Conservation (phyloP, 805 yeast genomes). For the Schizosaccharomyces pombe region DNA sequence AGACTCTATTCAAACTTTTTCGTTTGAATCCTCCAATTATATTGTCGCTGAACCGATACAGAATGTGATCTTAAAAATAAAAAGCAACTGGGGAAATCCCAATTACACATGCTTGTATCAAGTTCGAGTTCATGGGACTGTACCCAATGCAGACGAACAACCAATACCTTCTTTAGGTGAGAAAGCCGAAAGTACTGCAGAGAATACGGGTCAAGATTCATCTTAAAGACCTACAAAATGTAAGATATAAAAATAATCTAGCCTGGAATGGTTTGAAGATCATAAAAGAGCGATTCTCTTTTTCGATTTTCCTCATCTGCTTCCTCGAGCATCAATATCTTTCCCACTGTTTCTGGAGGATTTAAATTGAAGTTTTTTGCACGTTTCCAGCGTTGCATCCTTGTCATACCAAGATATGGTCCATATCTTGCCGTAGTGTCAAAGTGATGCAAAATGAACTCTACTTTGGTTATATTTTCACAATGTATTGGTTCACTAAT, state of each 20-base stretch:
- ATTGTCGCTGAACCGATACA: too few species aligned
- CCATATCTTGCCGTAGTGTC: conserved; percentile 18
- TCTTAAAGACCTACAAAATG: too few species aligned
- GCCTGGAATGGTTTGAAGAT: neutral
- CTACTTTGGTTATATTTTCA: conserved; percentile 12
- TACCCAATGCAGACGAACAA: neutral
- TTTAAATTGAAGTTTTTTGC: conserved; percentile 17
- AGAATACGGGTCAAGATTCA: too few species aligned
- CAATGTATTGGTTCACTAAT: conserved; percentile 13
- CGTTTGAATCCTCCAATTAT: too few species aligned
- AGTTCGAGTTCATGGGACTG: conserved; percentile 13
- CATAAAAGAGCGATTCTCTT: neutral
- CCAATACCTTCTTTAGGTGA: neutral
- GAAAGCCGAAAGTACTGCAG: neutral
- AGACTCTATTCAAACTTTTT: conserved; percentile 10
- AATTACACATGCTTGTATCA: conserved; percentile 15
- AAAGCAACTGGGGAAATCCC: conserved; percentile 16
- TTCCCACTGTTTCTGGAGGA: conserved; percentile 17
- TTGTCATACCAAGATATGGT: conserved; percentile 19
- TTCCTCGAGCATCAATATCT: conserved; percentile 12
- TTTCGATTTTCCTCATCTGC: conserved; percentile 6
- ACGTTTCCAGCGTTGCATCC: conserved; percentile 19
- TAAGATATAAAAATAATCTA: neutral
- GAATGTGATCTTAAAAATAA: conserved; percentile 11
- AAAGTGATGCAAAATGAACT: conserved; percentile 16